A percentile compares a stretch with the other conserved stretches of the same genome.
These are phyloP conservation scores for Heliamphora pulchella DNA, from an alignment of 179 eudicot genomes.

Conservation along the genomic window DNA sequence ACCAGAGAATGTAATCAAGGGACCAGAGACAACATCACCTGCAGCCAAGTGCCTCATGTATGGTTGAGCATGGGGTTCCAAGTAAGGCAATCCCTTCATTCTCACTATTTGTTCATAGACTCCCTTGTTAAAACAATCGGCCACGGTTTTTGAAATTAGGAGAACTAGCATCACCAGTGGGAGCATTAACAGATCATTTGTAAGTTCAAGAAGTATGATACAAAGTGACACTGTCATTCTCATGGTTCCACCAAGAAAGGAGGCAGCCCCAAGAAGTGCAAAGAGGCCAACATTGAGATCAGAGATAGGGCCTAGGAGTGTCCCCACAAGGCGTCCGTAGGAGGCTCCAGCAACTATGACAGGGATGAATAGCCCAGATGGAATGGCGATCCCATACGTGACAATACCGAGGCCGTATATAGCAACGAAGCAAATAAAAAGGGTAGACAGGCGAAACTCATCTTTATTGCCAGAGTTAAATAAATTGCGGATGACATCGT, in stretches of 20 bases:
- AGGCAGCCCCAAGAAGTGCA: constrained; percentile 84
- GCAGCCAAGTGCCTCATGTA: constrained; percentile 84
- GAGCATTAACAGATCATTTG: constrained; percentile 67
- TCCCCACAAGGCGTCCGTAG: constrained; percentile 78
- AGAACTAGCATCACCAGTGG: constrained; percentile 86
- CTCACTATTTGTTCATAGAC: constrained; percentile 83
- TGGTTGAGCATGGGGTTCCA: constrained; percentile 95
- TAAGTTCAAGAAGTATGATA: constrained; percentile 84
- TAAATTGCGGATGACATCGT: constrained; percentile 84
- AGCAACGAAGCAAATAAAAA: constrained; percentile 47
- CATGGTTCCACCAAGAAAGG: constrained; percentile 99
- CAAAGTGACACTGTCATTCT: constrained; percentile 95
- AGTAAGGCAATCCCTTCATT: constrained; percentile 78
- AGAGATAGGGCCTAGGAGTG: constrained; percentile 47
- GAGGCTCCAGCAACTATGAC: constrained; percentile 81
- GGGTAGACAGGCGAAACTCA: constrained; percentile 62
- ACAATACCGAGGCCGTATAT: constrained; percentile 61
- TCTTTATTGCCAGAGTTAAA: constrained; percentile 38
- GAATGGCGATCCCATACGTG: constrained; percentile 89
- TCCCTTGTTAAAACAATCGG: constrained; percentile 82
- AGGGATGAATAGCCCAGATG: constrained; percentile 91
- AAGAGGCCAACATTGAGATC: constrained; percentile 68
- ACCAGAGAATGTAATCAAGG: constrained; percentile 61
- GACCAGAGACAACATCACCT: constrained; percentile 85
- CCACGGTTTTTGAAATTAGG: constrained; percentile 88